Percentiles rank a stretch among this genome's conserved stretches.
Evolutionary conservation across 2,329 filamentous ascomycete species (phyloP).

Genomic region (Aspergillus unguis): DNA sequence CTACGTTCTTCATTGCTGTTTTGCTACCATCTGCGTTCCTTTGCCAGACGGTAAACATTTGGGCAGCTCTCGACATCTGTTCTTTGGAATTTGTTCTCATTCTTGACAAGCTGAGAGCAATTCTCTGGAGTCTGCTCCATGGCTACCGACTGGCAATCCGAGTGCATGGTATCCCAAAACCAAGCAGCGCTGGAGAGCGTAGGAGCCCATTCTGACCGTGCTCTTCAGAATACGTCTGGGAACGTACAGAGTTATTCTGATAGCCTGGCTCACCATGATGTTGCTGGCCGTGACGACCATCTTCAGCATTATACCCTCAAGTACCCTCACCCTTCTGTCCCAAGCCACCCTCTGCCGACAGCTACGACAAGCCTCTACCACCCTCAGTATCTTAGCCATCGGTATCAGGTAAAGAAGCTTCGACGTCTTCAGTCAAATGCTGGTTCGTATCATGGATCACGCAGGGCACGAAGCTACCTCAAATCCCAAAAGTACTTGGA

Average conservation of each 20-base stretch:
- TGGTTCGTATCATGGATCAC: conserved; percentile 23
- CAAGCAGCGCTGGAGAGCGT: conserved; percentile 36
- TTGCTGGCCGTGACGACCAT: conserved; percentile 32
- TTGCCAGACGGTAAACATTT: conserved; percentile 39
- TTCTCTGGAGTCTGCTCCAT: conserved; percentile 34
- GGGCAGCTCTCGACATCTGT: conserved; percentile 29
- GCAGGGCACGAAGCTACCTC: conserved; percentile 34
- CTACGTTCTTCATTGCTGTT: conserved; percentile 38
- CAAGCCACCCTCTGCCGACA: conserved; percentile 25
- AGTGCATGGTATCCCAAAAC: conserved; percentile 38
- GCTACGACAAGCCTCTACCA: conserved; percentile 24
- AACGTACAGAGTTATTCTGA: conserved; percentile 43
- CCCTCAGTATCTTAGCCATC: conserved; percentile 28
- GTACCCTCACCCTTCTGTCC: conserved; percentile 32
- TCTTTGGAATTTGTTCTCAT: conserved; percentile 42
- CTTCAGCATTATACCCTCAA: conserved; percentile 36
- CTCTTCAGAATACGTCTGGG: conserved; percentile 43
- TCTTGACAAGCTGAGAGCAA: conserved; percentile 32
- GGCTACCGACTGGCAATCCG: conserved; percentile 42
- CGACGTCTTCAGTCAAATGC: conserved; percentile 36
- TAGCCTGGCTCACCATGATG: conserved; percentile 27
- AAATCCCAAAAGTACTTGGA: conserved; percentile 45
- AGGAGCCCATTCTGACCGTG: conserved; percentile 36
- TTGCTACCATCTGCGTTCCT: conserved; percentile 34
- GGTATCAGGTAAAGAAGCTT: conserved; percentile 34